Base-by-base conservation (phyloP, 139 green algal genomes). In the Ulvella scutata region DNA sequence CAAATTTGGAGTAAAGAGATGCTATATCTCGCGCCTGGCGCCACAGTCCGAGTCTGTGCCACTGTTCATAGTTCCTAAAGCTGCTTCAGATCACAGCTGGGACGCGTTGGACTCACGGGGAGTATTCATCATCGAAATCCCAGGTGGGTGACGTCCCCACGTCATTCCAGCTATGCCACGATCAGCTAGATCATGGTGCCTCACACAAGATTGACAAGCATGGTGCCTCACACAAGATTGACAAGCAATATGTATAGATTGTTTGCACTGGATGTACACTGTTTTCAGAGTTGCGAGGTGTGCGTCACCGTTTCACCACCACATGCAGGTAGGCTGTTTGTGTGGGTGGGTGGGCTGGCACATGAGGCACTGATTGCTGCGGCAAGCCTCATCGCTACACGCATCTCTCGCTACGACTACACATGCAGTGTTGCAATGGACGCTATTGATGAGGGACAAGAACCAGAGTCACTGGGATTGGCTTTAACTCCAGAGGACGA, bases 1-100 rank as follows among this genome's bases (percentile, higher is more conserved):
- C 33, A 59, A 72, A 17, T 67, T 67, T 67, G 51, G 51, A 36
- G 51, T 67, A 6, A 67, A 38, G 38, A 9, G 34, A 38, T 43
- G 39, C 20, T 21, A 51, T 67, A 28, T 94, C 37, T 94, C 90
- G 76, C 79, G 88, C 17, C 83, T 96, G 0, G 86, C 85, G 3
- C 87, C 92, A 0, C 90, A 95, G 61, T 92, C 79, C 28, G 2
- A 78, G 2, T 78, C 90, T 0, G 86, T 85, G 7, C 83, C 88
- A 1, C 59, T 43, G 21, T 89, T 88, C 76, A 75, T 94, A 4
- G 79, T 86, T 29, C 62, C 77, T 26, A 84, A 83, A 51, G 62
- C 74, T 37, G 35, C 74, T 36, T 34, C 73, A 62, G 21, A 77
- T 7, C 77, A 84, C 78, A 83, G 77, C 4, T 77, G 76, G 37